Conservation (phyloP, 139 green algal genomes). For the Volvox reticuliferus region DNA sequence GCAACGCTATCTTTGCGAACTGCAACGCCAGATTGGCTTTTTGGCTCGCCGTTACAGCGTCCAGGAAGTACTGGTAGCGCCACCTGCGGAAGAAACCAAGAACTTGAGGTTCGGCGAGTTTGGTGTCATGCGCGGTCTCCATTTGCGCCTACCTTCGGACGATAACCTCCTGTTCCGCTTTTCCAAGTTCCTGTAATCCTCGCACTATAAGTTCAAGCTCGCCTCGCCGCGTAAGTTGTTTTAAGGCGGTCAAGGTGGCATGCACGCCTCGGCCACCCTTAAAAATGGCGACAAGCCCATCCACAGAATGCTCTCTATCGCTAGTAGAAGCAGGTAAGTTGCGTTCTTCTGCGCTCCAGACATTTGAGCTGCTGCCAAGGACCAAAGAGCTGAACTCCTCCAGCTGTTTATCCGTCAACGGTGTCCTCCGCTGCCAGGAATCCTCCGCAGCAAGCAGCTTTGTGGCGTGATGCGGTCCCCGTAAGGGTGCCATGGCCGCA, state of each 20-base stretch:
- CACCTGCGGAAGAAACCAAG: background rate
- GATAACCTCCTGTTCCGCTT: background rate
- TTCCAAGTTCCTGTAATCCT: conserved; percentile 10
- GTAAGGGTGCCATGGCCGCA: background rate
- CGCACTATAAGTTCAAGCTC: conserved; percentile 14
- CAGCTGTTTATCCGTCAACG: background rate
- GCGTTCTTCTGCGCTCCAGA: conserved; percentile 16
- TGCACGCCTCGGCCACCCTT: background rate
- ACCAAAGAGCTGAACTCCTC: background rate
- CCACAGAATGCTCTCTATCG: background rate
- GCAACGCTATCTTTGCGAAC: conserved; percentile 2
- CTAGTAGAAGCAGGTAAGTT: conserved; percentile 13
- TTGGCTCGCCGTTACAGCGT: background rate
- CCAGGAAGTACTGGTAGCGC: conserved; percentile 9
- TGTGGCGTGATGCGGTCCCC: background rate
- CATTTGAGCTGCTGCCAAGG: conserved; percentile 6
- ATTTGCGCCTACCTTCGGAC: background rate
- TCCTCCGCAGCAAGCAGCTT: background rate
- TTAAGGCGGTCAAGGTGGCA: background rate
- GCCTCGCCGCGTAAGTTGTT: background rate
- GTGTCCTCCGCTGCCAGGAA: conserved; percentile 7
- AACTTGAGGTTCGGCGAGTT: background rate
- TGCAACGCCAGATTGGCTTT: conserved; percentile 21
- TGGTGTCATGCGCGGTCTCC: background rate
- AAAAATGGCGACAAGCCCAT: background rate